Conservation (phyloP, 805 yeast genomes). For the Naumovozyma baii region DNA sequence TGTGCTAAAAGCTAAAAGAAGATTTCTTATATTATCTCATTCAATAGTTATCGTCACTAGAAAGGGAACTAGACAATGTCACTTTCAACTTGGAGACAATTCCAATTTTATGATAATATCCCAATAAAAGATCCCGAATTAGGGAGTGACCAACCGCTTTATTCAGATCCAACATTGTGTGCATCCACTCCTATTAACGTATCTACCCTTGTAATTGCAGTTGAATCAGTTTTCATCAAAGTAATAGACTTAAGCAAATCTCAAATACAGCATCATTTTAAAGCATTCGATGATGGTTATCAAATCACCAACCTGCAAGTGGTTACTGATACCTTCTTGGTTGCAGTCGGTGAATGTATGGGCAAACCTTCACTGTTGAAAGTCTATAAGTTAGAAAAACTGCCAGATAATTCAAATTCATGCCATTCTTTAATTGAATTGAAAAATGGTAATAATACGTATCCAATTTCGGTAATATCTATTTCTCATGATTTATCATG, state of each 20-base stretch:
- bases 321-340: slow-evolving; percentile 39
- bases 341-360: slow-evolving; percentile 66
- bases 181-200: slow-evolving; percentile 51
- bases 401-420: slow-evolving; percentile 30
- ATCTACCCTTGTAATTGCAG: slow-evolving; percentile 47
- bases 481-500: slow-evolving; percentile 20
- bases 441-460: slow-evolving; percentile 64
- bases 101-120: slow-evolving; percentile 72
- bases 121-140: slow-evolving; percentile 80
- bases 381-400: slow-evolving; percentile 60
- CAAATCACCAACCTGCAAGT: slow-evolving; percentile 49
- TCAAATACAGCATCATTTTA: slow-evolving; percentile 40
- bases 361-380: slow-evolving; percentile 61
- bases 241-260: slow-evolving; percentile 43
- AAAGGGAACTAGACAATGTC: slow-evolving; percentile 11
- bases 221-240: slow-evolving; percentile 43
- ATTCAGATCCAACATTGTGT: slow-evolving; percentile 67
- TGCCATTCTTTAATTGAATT: slow-evolving; percentile 56
- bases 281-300: slow-evolving; percentile 58
- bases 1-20: neutral
- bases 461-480: slow-evolving; percentile 43
- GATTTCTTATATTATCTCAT: too few species aligned
- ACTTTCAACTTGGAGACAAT: slow-evolving; percentile 55
- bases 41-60: too few species aligned
- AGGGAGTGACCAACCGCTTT: slow-evolving; percentile 52